Percentiles rank a stretch among this genome's conserved stretches.
These are phyloP conservation scores for Sechiopsis laciniata DNA, from an alignment of 306 rosid species.

Conservation along the genomic window DNA sequence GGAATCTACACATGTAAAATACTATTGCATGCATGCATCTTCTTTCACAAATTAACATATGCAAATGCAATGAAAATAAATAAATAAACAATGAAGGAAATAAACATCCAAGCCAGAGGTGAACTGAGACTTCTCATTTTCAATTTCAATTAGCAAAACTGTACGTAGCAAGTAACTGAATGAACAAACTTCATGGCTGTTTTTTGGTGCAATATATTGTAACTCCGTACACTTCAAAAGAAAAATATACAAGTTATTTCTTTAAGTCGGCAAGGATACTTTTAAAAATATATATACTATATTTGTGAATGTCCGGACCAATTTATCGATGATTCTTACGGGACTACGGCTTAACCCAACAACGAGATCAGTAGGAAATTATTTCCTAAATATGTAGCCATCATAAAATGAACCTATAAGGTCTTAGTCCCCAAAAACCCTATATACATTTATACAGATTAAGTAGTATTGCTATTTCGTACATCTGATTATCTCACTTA, in stretches of 20 bases:
- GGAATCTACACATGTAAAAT: background rate
- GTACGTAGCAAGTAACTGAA: background rate
- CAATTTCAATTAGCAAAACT: background rate
- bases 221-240: background rate
- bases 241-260: background rate
- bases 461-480: background rate
- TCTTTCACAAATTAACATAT: background rate
- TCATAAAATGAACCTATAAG: too few species aligned
- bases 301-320: too few species aligned
- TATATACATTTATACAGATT: background rate
- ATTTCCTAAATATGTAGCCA: too few species aligned
- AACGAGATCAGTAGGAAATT: too few species aligned
- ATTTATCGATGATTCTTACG: too few species aligned
- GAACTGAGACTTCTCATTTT: background rate
- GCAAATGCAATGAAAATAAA: background rate
- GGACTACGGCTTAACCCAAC: too few species aligned
- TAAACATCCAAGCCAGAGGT: background rate
- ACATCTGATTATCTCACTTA: background rate
- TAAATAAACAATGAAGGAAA: background rate
- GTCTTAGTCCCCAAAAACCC: too few species aligned
- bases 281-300: too few species aligned
- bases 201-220: background rate
- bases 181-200: conserved; percentile 4
- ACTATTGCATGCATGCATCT: background rate
- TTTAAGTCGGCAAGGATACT: background rate